Percentiles rank a stretch among this genome's conserved stretches.
These are phyloP conservation scores for Cyathus striatus DNA, from an alignment of 768 basidiomycete species.

Conservation along the genomic window DNA sequence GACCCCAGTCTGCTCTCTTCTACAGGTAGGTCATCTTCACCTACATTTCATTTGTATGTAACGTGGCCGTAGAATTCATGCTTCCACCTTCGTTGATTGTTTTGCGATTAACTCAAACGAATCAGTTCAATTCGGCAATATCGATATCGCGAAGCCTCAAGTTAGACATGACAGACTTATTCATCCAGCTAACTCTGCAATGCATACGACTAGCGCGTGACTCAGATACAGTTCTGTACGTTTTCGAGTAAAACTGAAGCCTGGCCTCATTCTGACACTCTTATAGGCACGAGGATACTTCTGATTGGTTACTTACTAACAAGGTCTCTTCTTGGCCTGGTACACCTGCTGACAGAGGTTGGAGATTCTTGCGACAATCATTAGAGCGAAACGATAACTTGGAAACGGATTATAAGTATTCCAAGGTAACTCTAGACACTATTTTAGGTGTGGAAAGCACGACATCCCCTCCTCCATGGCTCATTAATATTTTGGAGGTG, in stretches of 20 bases:
- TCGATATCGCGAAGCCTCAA: conserved; percentile 67
- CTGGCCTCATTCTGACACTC: conserved; percentile 7
- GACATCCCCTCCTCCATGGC: conserved; percentile 74
- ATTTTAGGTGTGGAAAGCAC: conserved; percentile 63
- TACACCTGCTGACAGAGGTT: conserved; percentile 70
- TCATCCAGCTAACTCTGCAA: conserved; percentile 69
- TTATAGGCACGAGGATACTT: conserved; percentile 60
- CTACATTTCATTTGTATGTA: conserved; percentile 16
- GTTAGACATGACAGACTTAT: conserved; percentile 85
- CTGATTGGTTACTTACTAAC: conserved; percentile 82
- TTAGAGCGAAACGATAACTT: conserved; percentile 73
- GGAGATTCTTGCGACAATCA: conserved; percentile 82
- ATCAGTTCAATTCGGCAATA: conserved; percentile 77
- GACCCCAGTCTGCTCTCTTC: conserved; percentile 59
- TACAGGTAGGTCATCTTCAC: conserved; percentile 49
- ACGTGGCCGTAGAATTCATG: conserved; percentile 36
- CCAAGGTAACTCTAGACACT: conserved; percentile 71
- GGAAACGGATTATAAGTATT: conserved; percentile 71
- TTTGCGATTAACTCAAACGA: conserved; percentile 70
- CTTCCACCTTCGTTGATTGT: conserved; percentile 64
- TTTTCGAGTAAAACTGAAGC: conserved; percentile 6
- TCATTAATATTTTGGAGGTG: conserved; percentile 74
- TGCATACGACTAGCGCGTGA: conserved; percentile 73
- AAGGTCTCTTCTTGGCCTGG: conserved; percentile 83
- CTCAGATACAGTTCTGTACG: conserved; percentile 56